phyloP scores from a whole-genome alignment of 805 yeast genomes.

The Monosporozyma solicola region DNA sequence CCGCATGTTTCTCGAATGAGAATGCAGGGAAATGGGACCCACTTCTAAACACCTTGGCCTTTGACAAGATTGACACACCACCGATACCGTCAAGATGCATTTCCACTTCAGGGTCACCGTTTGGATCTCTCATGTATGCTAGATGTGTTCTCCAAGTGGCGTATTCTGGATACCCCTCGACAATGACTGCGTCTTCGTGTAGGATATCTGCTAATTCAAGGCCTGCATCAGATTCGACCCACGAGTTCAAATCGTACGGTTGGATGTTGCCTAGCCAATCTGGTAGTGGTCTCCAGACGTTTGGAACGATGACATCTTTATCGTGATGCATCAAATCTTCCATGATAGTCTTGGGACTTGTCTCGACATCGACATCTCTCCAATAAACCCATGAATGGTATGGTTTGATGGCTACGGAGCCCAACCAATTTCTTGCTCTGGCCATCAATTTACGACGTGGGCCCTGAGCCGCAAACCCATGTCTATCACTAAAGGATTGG shows the following conservation, averaged over 20 bases:
- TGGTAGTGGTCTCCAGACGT: constrained; percentile 85
- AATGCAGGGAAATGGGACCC: constrained; percentile 97
- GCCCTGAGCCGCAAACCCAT: constrained; percentile 94
- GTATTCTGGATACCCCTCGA: constrained; percentile 94
- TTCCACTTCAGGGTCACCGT: constrained; percentile 89
- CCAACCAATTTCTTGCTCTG: constrained; percentile 88
- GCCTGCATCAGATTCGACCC: constrained; percentile 83
- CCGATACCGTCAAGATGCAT: constrained; percentile 96
- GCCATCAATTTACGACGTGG: constrained; percentile 94
- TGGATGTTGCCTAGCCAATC: constrained; percentile 81
- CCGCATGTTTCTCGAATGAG: constrained; percentile 93
- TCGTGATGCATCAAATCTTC: constrained; percentile 91
- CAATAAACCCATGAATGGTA: constrained; percentile 94
- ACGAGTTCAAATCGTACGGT: constrained; percentile 75
- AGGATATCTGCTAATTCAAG: constrained; percentile 62
- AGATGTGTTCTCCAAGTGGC: constrained; percentile 98
- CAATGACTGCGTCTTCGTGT: constrained; percentile 92
- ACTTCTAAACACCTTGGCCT: constrained; percentile 73
- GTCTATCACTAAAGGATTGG: constrained; percentile 87
- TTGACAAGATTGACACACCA: constrained; percentile 86
- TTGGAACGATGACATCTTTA: constrained; percentile 89
- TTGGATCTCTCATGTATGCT: constrained; percentile 89
- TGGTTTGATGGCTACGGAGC: constrained; percentile 78
- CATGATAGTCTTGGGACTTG: constrained; percentile 71
- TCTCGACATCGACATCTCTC: constrained; percentile 97